Evolutionary conservation across 805 yeast genomes (phyloP).

Genomic region (Saturnispora hagleri): DNA sequence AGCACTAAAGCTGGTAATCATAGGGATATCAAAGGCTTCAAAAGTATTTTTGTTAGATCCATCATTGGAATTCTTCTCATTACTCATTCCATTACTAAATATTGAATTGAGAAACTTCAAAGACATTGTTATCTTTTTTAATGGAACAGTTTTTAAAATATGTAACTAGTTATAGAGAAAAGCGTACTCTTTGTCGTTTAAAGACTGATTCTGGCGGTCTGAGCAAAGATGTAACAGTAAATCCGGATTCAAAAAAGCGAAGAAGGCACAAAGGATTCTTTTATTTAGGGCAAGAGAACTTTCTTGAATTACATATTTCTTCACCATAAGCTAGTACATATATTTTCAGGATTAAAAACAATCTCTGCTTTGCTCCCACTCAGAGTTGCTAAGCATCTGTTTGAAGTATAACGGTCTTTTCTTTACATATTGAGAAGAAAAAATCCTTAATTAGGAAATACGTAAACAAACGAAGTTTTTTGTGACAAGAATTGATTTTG

Average conservation of each 20-base stretch:
- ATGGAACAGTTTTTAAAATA: too few relatives aligned
- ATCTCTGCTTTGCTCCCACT: background rate
- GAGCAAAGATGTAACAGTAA: background rate
- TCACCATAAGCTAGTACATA: background rate
- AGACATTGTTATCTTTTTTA: background rate
- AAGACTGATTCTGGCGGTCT: background rate
- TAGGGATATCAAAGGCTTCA: background rate
- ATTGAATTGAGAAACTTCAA: background rate
- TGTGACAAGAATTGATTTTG: background rate
- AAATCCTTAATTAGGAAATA: constrained; percentile 15
- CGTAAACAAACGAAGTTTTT: constrained; percentile 11
- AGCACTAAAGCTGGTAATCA: background rate
- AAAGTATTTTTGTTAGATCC: background rate
- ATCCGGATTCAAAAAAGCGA: background rate
- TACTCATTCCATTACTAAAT: background rate
- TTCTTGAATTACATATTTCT: background rate
- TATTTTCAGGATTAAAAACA: background rate
- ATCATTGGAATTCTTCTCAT: background rate
- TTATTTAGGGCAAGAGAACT: background rate
- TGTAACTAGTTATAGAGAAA: too few relatives aligned
- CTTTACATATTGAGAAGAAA: background rate
- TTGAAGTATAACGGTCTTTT: background rate
- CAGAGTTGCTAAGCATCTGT: background rate
- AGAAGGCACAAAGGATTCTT: background rate
- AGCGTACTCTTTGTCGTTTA: background rate